These are phyloP conservation scores for Penicillium sp. DNA, from an alignment of 2,329 filamentous ascomycete genomes.

Conservation along the genomic window DNA sequence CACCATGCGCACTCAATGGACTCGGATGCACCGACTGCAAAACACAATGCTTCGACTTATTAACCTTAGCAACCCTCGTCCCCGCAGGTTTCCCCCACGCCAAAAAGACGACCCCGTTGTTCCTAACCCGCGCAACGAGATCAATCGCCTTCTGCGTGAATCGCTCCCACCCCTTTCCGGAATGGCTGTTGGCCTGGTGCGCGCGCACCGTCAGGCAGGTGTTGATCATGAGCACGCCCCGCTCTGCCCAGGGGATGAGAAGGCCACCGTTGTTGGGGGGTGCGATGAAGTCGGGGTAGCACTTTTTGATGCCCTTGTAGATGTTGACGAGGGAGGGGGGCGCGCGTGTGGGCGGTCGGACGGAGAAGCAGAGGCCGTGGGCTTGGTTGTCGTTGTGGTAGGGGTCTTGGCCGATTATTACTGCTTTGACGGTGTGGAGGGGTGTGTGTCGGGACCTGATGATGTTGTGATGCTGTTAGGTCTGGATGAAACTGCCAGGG, in stretches of 20 bases:
- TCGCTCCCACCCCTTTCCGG: conserved; percentile 85
- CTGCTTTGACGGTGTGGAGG: conserved; percentile 82
- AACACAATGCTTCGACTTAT: conserved; percentile 74
- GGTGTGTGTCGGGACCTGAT: conserved; percentile 92
- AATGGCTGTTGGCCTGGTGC: conserved; percentile 82
- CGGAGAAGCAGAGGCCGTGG: conserved; percentile 93
- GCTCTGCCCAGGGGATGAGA: conserved; percentile 90
- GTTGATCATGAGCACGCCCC: conserved; percentile 90
- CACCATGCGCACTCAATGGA: conserved; percentile 79
- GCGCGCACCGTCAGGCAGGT: conserved; percentile 92
- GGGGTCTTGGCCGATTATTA: conserved; percentile 94
- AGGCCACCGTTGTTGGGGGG: conserved; percentile 80
- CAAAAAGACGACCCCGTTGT: conserved; percentile 85
- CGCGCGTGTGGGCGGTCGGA: conserved; percentile 82
- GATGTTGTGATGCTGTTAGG: neutral
- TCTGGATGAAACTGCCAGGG: too few relatives aligned
- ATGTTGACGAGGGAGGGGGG: conserved; percentile 93
- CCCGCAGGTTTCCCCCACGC: conserved; percentile 89
- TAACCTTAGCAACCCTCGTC: conserved; percentile 73
- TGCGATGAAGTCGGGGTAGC: conserved; percentile 77
- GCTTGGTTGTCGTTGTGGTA: conserved; percentile 97
- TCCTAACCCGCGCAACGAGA: conserved; percentile 74
- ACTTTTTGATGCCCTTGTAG: conserved; percentile 81
- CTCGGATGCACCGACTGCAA: conserved; percentile 88
- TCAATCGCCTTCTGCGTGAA: conserved; percentile 94